A percentile compares a stretch with the other conserved stretches of the same genome.
phyloP scores from a whole-genome alignment of 441 rosid species.

The Pelargonium fulgidum region DNA sequence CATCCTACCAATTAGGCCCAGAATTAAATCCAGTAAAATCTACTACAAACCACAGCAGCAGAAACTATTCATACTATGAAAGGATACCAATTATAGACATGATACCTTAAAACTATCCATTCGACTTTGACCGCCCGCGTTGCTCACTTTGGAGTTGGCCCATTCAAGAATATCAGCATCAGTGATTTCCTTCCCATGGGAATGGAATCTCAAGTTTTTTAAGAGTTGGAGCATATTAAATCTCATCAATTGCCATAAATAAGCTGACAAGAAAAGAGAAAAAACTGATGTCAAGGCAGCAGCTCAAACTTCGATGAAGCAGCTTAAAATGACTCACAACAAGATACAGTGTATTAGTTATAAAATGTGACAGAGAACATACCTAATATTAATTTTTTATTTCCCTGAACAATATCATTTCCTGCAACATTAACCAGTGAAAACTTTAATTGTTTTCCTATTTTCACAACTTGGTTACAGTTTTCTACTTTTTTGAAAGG shows the following conservation, averaged over 20 bases:
- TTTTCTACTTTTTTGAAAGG: conserved; percentile 78
- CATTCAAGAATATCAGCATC: conserved; percentile 64
- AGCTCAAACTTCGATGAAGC: background rate
- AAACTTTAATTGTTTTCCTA: conserved; percentile 73
- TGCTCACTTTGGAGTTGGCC: conserved; percentile 61
- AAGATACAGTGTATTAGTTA: background rate
- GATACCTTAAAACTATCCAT: conserved; percentile 62
- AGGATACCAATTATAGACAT: conserved; percentile 4
- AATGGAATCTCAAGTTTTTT: conserved; percentile 60
- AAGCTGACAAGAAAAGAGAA: conserved; percentile 36
- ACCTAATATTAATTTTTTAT: conserved; percentile 69
- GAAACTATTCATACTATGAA: too few relatives aligned
- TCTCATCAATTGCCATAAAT: conserved; percentile 76
- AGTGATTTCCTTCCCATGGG: conserved; percentile 54
- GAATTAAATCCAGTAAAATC: background rate
- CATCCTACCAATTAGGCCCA: background rate
- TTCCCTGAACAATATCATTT: conserved; percentile 69
- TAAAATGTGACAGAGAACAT: conserved; percentile 11
- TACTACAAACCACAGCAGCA: background rate
- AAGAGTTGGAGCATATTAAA: conserved; percentile 68
- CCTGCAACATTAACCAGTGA: conserved; percentile 73
- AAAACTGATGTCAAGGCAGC: background rate
- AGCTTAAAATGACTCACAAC: background rate
- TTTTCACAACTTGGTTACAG: conserved; percentile 66
- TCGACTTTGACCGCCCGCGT: conserved; percentile 44